These are phyloP conservation scores for Rhytidhysteron rufulum DNA, from an alignment of 2,329 filamentous ascomycete genomes.

Conservation along the genomic window DNA sequence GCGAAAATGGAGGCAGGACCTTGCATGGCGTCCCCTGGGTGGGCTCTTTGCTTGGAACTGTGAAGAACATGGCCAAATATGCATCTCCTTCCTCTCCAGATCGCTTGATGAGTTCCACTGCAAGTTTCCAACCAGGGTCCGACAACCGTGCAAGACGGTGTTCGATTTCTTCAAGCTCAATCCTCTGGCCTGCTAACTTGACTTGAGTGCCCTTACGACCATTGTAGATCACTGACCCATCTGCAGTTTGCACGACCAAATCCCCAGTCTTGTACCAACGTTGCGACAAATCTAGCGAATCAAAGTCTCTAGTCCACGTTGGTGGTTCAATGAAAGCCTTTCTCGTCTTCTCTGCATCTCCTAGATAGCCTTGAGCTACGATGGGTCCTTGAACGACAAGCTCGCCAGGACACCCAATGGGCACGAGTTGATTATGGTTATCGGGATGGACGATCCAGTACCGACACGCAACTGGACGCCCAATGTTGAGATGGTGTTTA, in stretches of 20 bases:
- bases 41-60: no score
- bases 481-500: constrained; percentile 7
- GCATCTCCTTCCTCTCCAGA: no score
- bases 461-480: constrained; percentile 2
- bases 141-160: constrained; percentile 31
- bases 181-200: constrained; percentile 31
- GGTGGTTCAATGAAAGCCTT: constrained; percentile 15
- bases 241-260: constrained; percentile 2
- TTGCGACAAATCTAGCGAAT: constrained; percentile 2
- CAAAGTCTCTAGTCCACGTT: constrained; percentile 4
- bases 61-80: no score
- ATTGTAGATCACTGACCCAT: constrained; percentile 7
- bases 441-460: constrained; percentile 20
- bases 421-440: constrained; percentile 13
- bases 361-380: constrained; percentile 14
- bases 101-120: no score
- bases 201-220: constrained; percentile 9
- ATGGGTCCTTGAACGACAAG: constrained; percentile 54
- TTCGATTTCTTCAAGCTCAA: constrained; percentile 38
- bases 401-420: constrained; percentile 35
- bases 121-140: no score
- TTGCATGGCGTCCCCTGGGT: no score
- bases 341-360: constrained; percentile 13
- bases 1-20: no score
- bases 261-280: constrained; percentile 9